Base-by-base conservation (phyloP, 1,284 basidiomycete species). In the Ceratobasidium sp. region DNA sequence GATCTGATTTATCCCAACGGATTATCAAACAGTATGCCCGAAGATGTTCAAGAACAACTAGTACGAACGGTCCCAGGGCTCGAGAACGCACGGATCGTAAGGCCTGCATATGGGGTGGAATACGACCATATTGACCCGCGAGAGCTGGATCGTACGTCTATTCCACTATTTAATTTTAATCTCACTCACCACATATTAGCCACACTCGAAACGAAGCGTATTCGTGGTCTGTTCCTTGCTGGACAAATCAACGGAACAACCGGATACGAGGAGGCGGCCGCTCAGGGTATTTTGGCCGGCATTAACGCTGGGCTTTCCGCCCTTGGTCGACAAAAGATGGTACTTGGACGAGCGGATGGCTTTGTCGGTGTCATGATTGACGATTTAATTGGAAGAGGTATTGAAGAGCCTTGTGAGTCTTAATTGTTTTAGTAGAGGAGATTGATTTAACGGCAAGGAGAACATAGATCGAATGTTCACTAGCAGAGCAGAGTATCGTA, bases 191-290 rank as follows among this genome's bases (percentile, higher is more conserved):
- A 26, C 2, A 23, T 3, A 52, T 28, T 73, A 93, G 91, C 87
- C 14, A 94, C 92, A 0, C 83, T 96, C 70, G 92, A 96, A 80
- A 95, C 93, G 0, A 94, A 94, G 78, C 85, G 90, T 18, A 92
- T 96, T 43, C 69, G 91, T 86, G 93, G 93, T 2, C 84, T 96
- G 1, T 95, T 91, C 80, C 86, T 96, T 32, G 93, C 93, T 1
- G 93, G 93, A 5, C 93, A 96, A 80, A 95, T 96, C 77, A 95
- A 95, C 77, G 92, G 92, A 16, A 96, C 94, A 0, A 96, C 94
- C 0, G 94, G 94, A 0, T 96, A 96, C 78, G 94, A 96, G 79
- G 94, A 96, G 80, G 94, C 94, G 1, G 93, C 92, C 0, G 92
- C 92, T 1, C 94, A 96, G 78, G 94, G 94, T 5, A 82, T 89